Base-by-base conservation (phyloP, 2,329 filamentous ascomycete genomes). In the Torrubiellomyces zombiae region DNA sequence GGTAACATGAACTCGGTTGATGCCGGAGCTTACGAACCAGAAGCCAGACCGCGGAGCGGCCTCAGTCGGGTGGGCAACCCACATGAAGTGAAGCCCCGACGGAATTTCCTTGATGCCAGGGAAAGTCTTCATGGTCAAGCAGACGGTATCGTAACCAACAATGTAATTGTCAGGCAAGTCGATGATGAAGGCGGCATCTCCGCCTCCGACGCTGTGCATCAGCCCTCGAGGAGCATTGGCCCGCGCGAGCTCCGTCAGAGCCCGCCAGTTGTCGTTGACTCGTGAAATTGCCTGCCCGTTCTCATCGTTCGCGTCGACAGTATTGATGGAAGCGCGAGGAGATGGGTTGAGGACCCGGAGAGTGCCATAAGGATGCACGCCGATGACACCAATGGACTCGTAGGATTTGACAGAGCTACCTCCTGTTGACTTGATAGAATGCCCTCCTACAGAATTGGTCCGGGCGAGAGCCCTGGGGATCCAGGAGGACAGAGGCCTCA, bases 41-140 rank as follows among this genome's bases (percentile, higher is more conserved):
- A 63, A 69, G 5, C 66, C 70, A 27, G 53, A 62, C 4, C 69
- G 57, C 16, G 56, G 44, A 2, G 63, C 63, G 11, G 56, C 49
- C 11, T 52, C 50, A 2, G 51, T 50, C 0, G 56, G 53, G 13
- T 63, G 54, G 3, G 67, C 53, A 15, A 63, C 56, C 67, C 67
- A 75, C 29, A 73, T 50, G 30, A 75, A 62, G 39, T 75, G 70
- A 9, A 60, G 42, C 0, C 70, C 70, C 0, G 51, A 39, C 0
- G 67, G 64, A 14, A 75, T 50, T 27, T 66, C 53, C 13, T 56
- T 57, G 29, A 75, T 51, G 12, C 69, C 69, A 6, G 49, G 47
- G 34, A 72, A 65, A 13, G 55, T 44, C 20, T 45, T 48, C 5
- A 53, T 53, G 10, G 53, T 58, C 32, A 67, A 55, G 2, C 58